Evolutionary conservation across 345 rosid genomes (phyloP), one percentile per base, ranked within the genome.

Genomic region (Anastatica hierochuntica): DNA sequence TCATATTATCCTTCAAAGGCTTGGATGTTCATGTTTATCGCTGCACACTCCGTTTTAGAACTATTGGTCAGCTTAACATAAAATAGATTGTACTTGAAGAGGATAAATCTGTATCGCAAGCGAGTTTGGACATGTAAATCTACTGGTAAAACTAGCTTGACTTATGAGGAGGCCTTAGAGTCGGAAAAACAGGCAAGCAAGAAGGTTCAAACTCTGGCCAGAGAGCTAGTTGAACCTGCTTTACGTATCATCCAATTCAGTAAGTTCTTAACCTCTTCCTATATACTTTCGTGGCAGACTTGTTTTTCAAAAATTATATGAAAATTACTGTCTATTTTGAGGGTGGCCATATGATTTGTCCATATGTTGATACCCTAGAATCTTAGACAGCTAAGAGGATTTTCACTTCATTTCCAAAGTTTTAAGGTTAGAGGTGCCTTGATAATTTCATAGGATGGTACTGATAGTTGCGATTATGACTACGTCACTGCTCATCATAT

Each of bases 111-210:
- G 49, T 92, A 92, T 58, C 84, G 82, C 29, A 77, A 76, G 65
- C 83, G 95, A 64, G 67, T 74, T 49, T 88, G 98, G 98, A 76
- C 78, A 27, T 88, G 98, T 64, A 79, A 77, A 75, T 66, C 77
- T 64, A 92, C 88, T 21, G 98, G 94, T 7, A 92, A 83, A 75
- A 54, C 76, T 47, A 74, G 83, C 74, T 62, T 92, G 83, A 92
- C 95, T 44, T 92, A 74, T 42, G 95, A 92, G 70, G 98, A 85
- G 83, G 97, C 98, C 45, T 71, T 88, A 81, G 82, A 85, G n/a
- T 83, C 90, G 11, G 98, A 92, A 73, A 88, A 76, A 68, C 56
- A 36, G 26, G 88, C 90, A 7, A 48, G 51, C 48, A 73, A 79
- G 74, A 92, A 73, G 73, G 94, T 84, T 72, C 90, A 81, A 71